Evolutionary conservation across 2,329 filamentous ascomycete species (phyloP).

Genomic region (Colletotrichum spinosum): DNA sequence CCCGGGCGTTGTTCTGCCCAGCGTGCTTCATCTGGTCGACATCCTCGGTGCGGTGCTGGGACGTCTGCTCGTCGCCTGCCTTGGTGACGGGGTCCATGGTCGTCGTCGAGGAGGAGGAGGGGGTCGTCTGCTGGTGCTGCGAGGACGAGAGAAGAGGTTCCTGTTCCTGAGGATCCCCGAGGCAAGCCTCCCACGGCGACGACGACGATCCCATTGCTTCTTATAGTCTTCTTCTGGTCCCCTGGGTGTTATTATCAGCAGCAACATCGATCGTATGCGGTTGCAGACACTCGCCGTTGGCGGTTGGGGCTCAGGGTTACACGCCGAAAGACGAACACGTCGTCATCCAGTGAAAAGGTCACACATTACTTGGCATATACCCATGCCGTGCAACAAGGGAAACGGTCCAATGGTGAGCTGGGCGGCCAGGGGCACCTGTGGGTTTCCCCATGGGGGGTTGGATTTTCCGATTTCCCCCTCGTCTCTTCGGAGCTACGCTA

Average conservation of each 20-base stretch:
- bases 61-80: conserved; percentile 9
- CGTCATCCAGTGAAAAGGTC: conserved; percentile 8
- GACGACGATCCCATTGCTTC: conserved; percentile 7
- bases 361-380: neutral
- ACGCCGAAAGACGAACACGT: neutral
- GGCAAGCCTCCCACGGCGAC: neutral
- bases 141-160: conserved; percentile 1
- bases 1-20: conserved; percentile 14
- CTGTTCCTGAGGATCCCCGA: neutral
- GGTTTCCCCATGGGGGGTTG: conserved; percentile 16
- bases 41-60: conserved; percentile 28
- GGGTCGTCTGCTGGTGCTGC: too few relatives aligned
- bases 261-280: too few relatives aligned
- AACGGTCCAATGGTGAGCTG: conserved; percentile 13
- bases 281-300: too few relatives aligned
- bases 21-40: conserved; percentile 32
- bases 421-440: neutral
- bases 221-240: conserved; percentile 11
- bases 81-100: conserved; percentile 25
- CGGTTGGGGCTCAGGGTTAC: too few relatives aligned
- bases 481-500: neutral
- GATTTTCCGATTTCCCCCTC: conserved; percentile 9
- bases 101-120: neutral
- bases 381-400: neutral
- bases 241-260: neutral